Base-by-base conservation (phyloP, 2,329 filamentous ascomycete genomes). In the Colletotrichum kahawae region DNA sequence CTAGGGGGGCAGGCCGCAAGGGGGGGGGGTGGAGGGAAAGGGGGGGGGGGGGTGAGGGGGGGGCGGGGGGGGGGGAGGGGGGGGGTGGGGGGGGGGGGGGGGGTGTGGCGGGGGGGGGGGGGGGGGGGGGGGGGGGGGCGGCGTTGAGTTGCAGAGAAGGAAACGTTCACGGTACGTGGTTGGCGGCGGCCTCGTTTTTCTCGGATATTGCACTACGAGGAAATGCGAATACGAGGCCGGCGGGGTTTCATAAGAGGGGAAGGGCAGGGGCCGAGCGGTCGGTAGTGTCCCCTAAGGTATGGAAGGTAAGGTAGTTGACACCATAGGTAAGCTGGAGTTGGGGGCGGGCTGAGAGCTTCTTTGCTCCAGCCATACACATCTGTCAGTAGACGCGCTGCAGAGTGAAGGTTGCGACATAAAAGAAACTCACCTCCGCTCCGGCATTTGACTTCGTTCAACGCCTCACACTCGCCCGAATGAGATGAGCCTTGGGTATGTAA, bases 131-230 rank as follows among this genome's bases (percentile, higher is more conserved):
- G 21, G 21, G 21, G 21, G 21, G 21, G 21, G 21, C 2, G 21
- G 54, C 62, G 31, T 54, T 56, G 63, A 71, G 64, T 54, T 67
- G 72, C 62, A 67, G 72, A 69, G 69, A 62, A 74, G 62, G 67
- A 75, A 65, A 68, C 63, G 48, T 63, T 59, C 69, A 34, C 21
- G 63, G 57, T 31, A 59, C 34, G 69, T 72, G 69, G 73, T 75
- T 75, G 73, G 64, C 73, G 63, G 73, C 63, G 33, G 14, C 33
- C 73, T 75, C 73, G 73, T 73, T 75, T 72, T 73, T 68, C 63
- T 75, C 69, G 73, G 73, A 75, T 73, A 64, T n/a, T 16, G 18
- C 69, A 72, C 36, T 27, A 24, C 38, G 27, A 59, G 16, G 63
- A 5, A 21, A 68, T 63, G 38, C 73, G 73, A 75, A 75, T 75